Evolutionary conservation across 2,329 filamentous ascomycete species (phyloP).

Genomic region (Gliomastix tumulicola): DNA sequence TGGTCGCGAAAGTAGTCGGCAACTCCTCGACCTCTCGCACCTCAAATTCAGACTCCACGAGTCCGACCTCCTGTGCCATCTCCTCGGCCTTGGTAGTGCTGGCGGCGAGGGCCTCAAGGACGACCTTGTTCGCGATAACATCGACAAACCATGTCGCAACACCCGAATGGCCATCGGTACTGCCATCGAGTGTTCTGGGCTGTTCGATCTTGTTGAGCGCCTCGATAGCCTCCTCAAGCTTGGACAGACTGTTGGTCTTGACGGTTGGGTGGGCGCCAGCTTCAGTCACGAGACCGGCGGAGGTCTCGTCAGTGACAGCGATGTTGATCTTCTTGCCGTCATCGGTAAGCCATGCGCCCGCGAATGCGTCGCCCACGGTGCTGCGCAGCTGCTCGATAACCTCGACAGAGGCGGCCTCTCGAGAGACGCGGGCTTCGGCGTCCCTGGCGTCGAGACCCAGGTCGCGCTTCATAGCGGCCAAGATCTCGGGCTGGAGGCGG

Average conservation of each 20-base stretch:
- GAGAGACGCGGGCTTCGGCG: conserved; percentile 26
- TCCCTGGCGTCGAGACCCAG: conserved; percentile 27
- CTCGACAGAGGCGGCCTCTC: conserved; percentile 23
- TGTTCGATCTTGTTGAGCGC: conserved; percentile 30
- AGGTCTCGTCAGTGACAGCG: conserved; percentile 25
- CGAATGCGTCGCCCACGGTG: conserved; percentile 23
- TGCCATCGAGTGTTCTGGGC: conserved; percentile 10
- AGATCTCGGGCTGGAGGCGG: conserved; percentile 29
- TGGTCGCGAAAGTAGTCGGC: conserved; percentile 1
- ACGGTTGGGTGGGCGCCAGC: conserved; percentile 25
- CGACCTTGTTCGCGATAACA: conserved; percentile 6
- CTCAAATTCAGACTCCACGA: conserved; percentile 6
- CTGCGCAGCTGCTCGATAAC: conserved; percentile 25
- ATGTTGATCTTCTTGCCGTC: conserved; percentile 25
- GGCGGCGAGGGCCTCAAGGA: conserved; percentile 5
- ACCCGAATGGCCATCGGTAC: neutral
- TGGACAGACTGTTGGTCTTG: conserved; percentile 23
- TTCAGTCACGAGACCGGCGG: conserved; percentile 22
- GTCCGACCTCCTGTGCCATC: conserved; percentile 5
- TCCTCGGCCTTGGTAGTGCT: conserved; percentile 4
- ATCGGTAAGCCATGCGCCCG: conserved; percentile 27
- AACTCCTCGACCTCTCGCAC: conserved; percentile 4
- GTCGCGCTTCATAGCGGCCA: conserved; percentile 35
- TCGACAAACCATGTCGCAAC: conserved; percentile 7
- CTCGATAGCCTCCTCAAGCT: conserved; percentile 30